Conservation (phyloP, 495 filamentous ascomycete species). For the Aspergillus biplanus region DNA sequence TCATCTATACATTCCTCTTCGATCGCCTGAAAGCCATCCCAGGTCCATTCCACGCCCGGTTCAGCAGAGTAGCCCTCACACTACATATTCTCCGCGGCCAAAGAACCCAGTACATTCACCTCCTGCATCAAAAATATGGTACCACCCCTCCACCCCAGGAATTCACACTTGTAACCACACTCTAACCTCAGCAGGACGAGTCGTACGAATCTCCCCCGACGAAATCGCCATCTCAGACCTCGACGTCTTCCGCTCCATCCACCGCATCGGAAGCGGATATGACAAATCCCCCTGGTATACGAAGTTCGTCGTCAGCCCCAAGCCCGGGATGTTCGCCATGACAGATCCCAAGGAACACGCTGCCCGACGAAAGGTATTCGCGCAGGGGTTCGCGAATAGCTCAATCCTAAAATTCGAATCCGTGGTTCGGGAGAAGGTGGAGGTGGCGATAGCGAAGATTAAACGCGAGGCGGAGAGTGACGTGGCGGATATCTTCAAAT, state of each 20-base stretch:
- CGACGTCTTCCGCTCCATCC: slow-evolving; percentile 34
- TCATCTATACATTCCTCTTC: too few species aligned
- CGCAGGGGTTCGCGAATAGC: slow-evolving; percentile 34
- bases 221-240: slow-evolving; percentile 40
- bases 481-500: too few species aligned
- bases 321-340: slow-evolving; percentile 32
- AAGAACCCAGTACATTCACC: too few species aligned
- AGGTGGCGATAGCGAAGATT: slow-evolving; percentile 33
- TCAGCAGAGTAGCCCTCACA: too few species aligned
- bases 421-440: slow-evolving; percentile 27
- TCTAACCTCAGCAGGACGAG: neutral
- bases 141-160: too few species aligned
- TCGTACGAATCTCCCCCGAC: slow-evolving; percentile 41
- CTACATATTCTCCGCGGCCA: too few species aligned
- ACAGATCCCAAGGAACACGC: slow-evolving; percentile 31
- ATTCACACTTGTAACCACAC: too few species aligned
- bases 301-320: slow-evolving; percentile 15
- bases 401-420: slow-evolving; percentile 29
- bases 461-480: neutral
- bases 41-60: too few species aligned
- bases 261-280: slow-evolving; percentile 32
- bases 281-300: slow-evolving; percentile 21
- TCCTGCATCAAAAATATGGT: too few species aligned
- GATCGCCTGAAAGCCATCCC: too few species aligned
- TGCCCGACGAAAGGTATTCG: slow-evolving; percentile 32